A percentile compares a stretch with the other conserved stretches of the same genome.
Evolutionary conservation across 495 filamentous ascomycete species (phyloP).

Genomic region (Sphaerosporella brunnea): DNA sequence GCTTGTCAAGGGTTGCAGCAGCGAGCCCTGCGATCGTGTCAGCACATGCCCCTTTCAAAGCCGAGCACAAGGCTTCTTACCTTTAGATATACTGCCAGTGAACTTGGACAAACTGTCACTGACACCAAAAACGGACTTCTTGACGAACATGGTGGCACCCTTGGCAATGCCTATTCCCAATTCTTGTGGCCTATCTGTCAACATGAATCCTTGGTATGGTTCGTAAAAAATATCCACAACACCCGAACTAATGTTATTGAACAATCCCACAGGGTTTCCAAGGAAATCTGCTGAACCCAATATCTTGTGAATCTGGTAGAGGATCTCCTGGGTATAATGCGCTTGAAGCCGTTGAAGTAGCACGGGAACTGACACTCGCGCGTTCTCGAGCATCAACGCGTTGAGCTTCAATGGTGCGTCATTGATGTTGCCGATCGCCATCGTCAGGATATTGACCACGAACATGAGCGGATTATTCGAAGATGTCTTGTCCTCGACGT

Average conservation of each 20-base stretch:
- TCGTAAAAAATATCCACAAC: slow-evolving; percentile 98
- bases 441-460: slow-evolving; percentile 92
- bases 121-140: slow-evolving; percentile 94
- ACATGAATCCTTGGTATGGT: slow-evolving; percentile 91
- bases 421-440: slow-evolving; percentile 98
- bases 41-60: background rate
- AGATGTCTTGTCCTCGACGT: slow-evolving; percentile 81
- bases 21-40: slow-evolving; percentile 37
- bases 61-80: slow-evolving; percentile 16
- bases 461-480: slow-evolving; percentile 92
- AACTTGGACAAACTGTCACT: slow-evolving; percentile 91
- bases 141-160: slow-evolving; percentile 89
- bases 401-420: slow-evolving; percentile 88
- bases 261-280: slow-evolving; percentile 93
- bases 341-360: slow-evolving; percentile 68
- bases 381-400: slow-evolving; percentile 86
- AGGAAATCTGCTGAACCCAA: slow-evolving; percentile 94
- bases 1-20: slow-evolving; percentile 89
- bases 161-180: slow-evolving; percentile 89
- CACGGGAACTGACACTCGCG: slow-evolving; percentile 69
- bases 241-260: slow-evolving; percentile 95
- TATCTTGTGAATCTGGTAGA: slow-evolving; percentile 93
- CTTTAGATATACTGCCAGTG: slow-evolving; percentile 92
- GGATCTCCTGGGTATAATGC: slow-evolving; percentile 87
- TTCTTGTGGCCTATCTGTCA: slow-evolving; percentile 87